These are phyloP conservation scores for Mycena rebaudengoi DNA, from an alignment of 768 basidiomycete genomes.

Conservation along the genomic window DNA sequence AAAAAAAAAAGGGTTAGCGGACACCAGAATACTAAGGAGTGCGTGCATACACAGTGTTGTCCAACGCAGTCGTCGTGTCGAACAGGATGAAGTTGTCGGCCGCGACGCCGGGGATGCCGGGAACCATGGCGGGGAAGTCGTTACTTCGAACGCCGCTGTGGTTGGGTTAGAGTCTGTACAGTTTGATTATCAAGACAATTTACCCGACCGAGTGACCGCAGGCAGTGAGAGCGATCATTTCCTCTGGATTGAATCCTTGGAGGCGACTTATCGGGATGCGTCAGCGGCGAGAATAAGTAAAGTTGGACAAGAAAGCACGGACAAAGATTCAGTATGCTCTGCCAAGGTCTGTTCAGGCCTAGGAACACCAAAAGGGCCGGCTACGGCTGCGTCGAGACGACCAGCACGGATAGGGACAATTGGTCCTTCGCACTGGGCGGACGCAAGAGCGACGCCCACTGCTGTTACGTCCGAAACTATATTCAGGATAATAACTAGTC, in stretches of 20 bases:
- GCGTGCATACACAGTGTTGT: conserved; percentile 48
- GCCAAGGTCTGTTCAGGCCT: conserved; percentile 8
- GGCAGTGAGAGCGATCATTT: conserved; percentile 20
- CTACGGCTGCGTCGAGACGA: conserved; percentile 8
- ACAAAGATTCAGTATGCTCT: conserved; percentile 20
- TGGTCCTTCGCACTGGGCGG: conserved; percentile 14
- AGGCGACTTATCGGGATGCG: conserved; percentile 8
- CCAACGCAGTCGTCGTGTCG: conserved; percentile 50
- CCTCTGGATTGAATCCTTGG: conserved; percentile 15
- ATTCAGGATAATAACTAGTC: background rate
- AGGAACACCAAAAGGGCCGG: conserved; percentile 17
- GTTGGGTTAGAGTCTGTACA: background rate
- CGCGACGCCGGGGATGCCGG: background rate
- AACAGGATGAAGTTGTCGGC: conserved; percentile 35
- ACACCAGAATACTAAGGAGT: background rate
- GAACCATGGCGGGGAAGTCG: conserved; percentile 22
- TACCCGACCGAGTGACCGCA: conserved; percentile 22
- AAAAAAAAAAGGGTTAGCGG: conserved; percentile 15
- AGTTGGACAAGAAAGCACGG: background rate
- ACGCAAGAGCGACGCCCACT: conserved; percentile 18
- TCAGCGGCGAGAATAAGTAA: conserved; percentile 1
- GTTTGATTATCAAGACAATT: background rate
- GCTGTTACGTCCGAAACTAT: conserved; percentile 18
- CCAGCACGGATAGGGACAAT: conserved; percentile 18
- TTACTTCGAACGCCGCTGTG: conserved; percentile 15